Percentiles rank a stretch among this genome's conserved stretches.
Conservation (phyloP, 257 asterid genomes). For the Nicotiana noctiflora region DNA sequence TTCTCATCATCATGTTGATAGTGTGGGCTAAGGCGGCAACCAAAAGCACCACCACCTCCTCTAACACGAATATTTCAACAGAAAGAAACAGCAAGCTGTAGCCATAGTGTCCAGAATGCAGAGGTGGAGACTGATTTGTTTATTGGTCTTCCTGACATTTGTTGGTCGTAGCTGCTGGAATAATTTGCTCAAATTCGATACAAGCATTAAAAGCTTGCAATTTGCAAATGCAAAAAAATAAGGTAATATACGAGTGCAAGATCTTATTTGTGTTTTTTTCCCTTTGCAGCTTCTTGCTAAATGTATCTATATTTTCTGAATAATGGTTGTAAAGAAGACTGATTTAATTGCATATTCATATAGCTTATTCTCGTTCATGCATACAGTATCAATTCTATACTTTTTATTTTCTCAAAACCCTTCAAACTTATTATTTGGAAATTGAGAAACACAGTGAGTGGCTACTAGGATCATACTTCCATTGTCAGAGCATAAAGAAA, state of each 20-base stretch:
- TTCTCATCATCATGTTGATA: not conserved
- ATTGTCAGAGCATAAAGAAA: not conserved
- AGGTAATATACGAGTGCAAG: not conserved
- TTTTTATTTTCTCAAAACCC: not conserved
- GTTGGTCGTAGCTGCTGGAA: constrained; percentile 9
- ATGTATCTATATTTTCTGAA: not conserved
- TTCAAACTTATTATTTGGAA: not conserved
- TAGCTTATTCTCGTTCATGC: too few relatives aligned
- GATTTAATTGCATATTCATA: too few relatives aligned
- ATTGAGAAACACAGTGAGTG: not conserved
- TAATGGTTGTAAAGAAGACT: not conserved
- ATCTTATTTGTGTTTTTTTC: not conserved
- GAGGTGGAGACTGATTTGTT: constrained; percentile 31
- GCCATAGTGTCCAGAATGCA: constrained; percentile 13
- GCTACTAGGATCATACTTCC: not conserved
- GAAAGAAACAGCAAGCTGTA: constrained; percentile 12
- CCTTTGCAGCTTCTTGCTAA: not conserved
- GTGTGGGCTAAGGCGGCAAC: constrained; percentile 15
- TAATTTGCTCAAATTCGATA: not conserved
- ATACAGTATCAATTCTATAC: too few relatives aligned
- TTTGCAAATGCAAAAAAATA: not conserved
- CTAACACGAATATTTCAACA: not conserved
- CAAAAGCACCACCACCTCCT: not conserved
- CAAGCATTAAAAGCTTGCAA: not conserved
- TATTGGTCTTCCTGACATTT: constrained; percentile 25